Evolutionary conservation across 768 basidiomycete genomes (phyloP).

Genomic region (Pholiota conissans): DNA sequence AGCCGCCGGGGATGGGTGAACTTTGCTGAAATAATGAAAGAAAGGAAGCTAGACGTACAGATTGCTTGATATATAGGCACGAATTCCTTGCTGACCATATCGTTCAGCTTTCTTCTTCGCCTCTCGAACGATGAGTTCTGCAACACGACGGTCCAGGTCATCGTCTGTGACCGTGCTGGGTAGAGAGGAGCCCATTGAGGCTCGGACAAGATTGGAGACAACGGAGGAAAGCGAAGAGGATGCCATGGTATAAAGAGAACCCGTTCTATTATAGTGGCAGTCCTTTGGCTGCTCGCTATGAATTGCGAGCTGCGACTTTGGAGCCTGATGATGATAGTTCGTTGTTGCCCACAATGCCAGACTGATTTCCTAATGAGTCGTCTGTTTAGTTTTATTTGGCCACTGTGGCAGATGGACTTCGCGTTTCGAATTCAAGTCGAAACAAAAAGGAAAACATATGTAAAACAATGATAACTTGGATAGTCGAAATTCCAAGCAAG

Average conservation of each 20-base stretch:
- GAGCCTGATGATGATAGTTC: not conserved
- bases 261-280: not conserved
- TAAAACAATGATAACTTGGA: not conserved
- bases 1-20: too few species aligned
- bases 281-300: not conserved
- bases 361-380: not conserved
- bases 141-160: conserved; percentile 90
- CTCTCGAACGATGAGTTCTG: conserved; percentile 88
- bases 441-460: too few species aligned
- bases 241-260: not conserved
- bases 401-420: conserved; percentile 3
- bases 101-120: conserved; percentile 88
- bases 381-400: not conserved
- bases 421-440: too few species aligned
- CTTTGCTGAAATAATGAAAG: not conserved
- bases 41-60: conserved; percentile 33
- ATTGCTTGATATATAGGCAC: conserved; percentile 68
- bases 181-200: conserved; percentile 71
- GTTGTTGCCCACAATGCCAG: not conserved
- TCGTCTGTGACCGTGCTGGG: conserved; percentile 65
- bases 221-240: conserved; percentile 78
- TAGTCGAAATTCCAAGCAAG: not conserved
- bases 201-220: conserved; percentile 77
- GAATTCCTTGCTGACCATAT: conserved; percentile 75
- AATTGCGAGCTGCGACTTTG: not conserved